phyloP scores from a whole-genome alignment of 169 alveolate genomes.

The Perkinsus chesapeaki region DNA sequence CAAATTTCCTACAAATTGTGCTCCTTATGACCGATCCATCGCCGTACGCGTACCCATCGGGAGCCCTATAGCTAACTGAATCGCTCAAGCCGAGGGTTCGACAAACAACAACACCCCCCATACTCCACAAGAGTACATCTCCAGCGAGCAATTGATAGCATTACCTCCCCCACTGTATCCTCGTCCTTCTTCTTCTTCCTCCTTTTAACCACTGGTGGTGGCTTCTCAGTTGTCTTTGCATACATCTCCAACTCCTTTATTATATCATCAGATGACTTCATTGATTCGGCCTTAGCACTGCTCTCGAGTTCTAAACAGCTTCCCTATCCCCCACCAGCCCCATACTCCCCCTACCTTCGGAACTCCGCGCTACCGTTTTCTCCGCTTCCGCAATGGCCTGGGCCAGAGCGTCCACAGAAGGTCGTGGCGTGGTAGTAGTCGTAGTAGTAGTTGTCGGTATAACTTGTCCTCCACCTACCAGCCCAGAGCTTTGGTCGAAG shows the following conservation, averaged over 20 bases:
- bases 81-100: too few relatives aligned
- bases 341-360: not conserved
- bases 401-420: not conserved
- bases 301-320: not conserved
- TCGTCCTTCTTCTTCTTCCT: not conserved
- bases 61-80: too few relatives aligned
- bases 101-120: too few relatives aligned
- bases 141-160: too few relatives aligned
- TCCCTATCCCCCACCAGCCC: not conserved
- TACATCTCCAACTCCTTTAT: not conserved
- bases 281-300: not conserved
- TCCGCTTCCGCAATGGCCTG: not conserved
- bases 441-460: not conserved
- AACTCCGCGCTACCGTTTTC: not conserved
- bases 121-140: too few relatives aligned
- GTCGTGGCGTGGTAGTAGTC: not conserved
- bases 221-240: not conserved
- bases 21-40: too few relatives aligned
- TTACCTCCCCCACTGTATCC: not conserved
- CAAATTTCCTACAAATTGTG: too few relatives aligned
- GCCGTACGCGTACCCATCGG: too few relatives aligned
- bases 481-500: too few relatives aligned
- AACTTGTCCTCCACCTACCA: not conserved
- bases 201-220: not conserved
- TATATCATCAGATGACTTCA: not conserved